phyloP scores from a whole-genome alignment of 108 stramenopile genomes.

The Pseudonitzschia multiseries region DNA sequence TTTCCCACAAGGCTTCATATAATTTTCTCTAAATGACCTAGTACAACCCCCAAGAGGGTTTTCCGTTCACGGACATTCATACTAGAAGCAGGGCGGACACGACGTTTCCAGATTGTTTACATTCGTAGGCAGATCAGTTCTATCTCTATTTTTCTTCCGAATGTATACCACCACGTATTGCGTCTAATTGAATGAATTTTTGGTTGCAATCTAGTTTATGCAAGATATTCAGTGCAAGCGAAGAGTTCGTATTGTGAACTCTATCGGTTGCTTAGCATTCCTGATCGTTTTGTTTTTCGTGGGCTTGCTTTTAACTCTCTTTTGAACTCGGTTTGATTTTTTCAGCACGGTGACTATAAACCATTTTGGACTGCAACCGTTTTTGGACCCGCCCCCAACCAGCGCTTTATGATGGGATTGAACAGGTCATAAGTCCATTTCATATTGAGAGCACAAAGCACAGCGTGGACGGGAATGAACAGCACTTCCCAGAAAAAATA shows the following conservation, averaged over 20 bases:
- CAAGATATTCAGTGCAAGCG: too few species aligned
- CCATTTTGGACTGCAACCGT: slow-evolving; percentile 34
- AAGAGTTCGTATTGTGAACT: too few species aligned
- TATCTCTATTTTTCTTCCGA: neutral
- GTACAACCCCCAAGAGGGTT: too few species aligned
- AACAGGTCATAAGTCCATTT: slow-evolving; percentile 46
- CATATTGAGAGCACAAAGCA: slow-evolving; percentile 36
- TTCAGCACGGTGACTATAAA: slow-evolving; percentile 10
- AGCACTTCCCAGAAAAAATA: slow-evolving; percentile 30
- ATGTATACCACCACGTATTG: neutral
- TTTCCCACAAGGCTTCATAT: too few species aligned
- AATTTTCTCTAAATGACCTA: too few species aligned
- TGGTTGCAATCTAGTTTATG: too few species aligned
- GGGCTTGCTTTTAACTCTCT: neutral
- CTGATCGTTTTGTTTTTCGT: neutral
- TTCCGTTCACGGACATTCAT: too few species aligned
- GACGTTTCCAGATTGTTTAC: neutral
- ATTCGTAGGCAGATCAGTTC: neutral
- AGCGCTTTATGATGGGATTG: slow-evolving; percentile 37
- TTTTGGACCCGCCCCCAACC: slow-evolving; percentile 39
- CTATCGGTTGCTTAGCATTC: too few species aligned
- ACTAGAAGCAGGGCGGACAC: too few species aligned
- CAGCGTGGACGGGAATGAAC: slow-evolving; percentile 35
- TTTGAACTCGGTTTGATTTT: neutral
- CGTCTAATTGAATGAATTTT: neutral